Base-by-base conservation (phyloP, 2,329 filamentous ascomycete genomes). In the Pseudogymnoascus sp. region DNA sequence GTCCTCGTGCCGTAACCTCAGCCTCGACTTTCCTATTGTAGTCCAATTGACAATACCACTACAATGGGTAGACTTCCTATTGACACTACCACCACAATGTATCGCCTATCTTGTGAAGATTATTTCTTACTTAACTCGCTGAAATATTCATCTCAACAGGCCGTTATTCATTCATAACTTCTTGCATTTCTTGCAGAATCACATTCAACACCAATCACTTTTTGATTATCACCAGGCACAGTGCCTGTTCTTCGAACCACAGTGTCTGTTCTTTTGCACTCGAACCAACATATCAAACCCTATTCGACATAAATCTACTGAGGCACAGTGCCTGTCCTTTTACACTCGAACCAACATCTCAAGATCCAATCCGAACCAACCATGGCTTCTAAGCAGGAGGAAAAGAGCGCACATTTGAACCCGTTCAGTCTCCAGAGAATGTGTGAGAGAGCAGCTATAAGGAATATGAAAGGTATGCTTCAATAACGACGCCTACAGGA, bases 391-490 rank as follows among this genome's bases (percentile, higher is more conserved):
- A 59, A 59, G 7, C 33, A 59, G 23, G 33, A 59, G n/a, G 38
- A 60, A n/a, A 25, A 39, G 25, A 23, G 14, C 4, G 35, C 33
- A 1, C 58, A 39, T 39, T n/a, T 22, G 11, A 8, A 39, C 58
- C 38, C 35, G n/a, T 41, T 35, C 58, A 60, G 38, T 22, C 33
- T 60, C 14, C 23, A 38, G 58, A 22, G 35, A 39, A 33, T 55
- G 49, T 55, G 49, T 19, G 49, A 55, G 28, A 55, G 49, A 16
- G 49, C 58, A 16, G 38, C 58, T 19, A 60, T 60, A n/a, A 25
- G 58, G 9, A 60, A 41, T 12, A 25, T 38, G 1, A 38, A 60
- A 60, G 58, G 58, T 60, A 38, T 38, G 25, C 5, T 41, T 39
- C 19, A 19, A 11, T n/a, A 16, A n/a, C 39, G 58, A 25, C 12